phyloP scores from a whole-genome alignment of 352 stramenopile species.

The Aphanomyces stellatus region DNA sequence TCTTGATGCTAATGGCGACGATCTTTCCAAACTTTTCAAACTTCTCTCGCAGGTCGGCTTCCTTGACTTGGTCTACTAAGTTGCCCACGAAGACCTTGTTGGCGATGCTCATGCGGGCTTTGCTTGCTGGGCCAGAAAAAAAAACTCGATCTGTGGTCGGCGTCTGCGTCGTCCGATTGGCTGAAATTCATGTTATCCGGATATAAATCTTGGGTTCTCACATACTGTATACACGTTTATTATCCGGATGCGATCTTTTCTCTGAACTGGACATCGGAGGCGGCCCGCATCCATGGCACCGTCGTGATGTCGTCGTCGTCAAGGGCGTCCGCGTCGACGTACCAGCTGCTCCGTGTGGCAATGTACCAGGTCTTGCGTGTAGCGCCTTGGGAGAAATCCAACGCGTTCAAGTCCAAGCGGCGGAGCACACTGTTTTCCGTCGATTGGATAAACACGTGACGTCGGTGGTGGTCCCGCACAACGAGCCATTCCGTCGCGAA shows the following conservation, averaged over 20 bases:
- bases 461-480: neutral
- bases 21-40: constrained; percentile 54
- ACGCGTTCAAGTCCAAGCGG: neutral
- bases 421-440: neutral
- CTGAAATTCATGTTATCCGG: neutral
- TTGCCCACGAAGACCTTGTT: constrained; percentile 80
- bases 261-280: no score
- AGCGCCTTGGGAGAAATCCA: neutral
- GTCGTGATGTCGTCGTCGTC: neutral
- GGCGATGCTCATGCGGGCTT: neutral
- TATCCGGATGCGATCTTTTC: no score
- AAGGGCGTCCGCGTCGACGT: neutral
- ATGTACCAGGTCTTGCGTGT: neutral
- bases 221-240: no score
- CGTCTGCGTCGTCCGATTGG: neutral
- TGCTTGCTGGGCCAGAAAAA: no score
- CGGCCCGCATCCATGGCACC: neutral
- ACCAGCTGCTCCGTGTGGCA: neutral
- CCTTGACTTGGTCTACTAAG: constrained; percentile 40
- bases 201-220: no score
- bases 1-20: constrained; percentile 59
- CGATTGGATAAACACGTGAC: neutral
- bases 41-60: constrained; percentile 54
- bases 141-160: no score
- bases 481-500: constrained; percentile 11